A percentile compares a stretch with the other conserved stretches of the same genome.
phyloP scores from a whole-genome alignment of 2,329 filamentous ascomycete genomes.

The Ophiostoma sp. region DNA sequence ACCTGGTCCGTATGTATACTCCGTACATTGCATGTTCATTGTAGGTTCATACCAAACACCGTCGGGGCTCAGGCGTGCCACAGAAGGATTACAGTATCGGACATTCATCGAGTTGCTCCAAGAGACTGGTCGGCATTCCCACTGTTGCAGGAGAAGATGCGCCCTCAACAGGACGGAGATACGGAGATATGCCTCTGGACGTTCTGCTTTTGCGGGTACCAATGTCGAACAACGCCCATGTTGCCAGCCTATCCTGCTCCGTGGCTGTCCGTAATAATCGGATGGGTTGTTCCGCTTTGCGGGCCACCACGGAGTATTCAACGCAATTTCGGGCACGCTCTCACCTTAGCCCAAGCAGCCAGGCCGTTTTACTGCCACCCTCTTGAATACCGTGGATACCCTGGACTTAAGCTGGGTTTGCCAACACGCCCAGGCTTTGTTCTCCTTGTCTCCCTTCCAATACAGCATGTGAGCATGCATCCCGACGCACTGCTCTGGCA shows the following conservation, averaged over 20 bases:
- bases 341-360: background rate
- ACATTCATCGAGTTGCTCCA: background rate
- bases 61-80: background rate
- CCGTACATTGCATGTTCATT: too few relatives aligned
- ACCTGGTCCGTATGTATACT: background rate
- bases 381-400: background rate
- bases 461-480: background rate
- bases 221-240: background rate
- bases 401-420: background rate
- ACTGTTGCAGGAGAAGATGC: background rate
- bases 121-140: background rate
- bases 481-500: background rate
- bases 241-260: background rate
- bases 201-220: background rate
- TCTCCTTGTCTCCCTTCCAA: background rate
- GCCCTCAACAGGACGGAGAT: background rate
- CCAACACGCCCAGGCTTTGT: background rate
- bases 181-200: background rate
- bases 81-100: background rate
- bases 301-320: background rate
- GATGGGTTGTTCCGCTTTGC: slow-evolving; percentile 1
- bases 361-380: background rate
- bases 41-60: too few relatives aligned
- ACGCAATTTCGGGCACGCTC: background rate
- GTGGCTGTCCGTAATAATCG: background rate